These are phyloP conservation scores for Neofusicoccum cordaticola DNA, from an alignment of 2,329 filamentous ascomycete species.

Conservation along the genomic window DNA sequence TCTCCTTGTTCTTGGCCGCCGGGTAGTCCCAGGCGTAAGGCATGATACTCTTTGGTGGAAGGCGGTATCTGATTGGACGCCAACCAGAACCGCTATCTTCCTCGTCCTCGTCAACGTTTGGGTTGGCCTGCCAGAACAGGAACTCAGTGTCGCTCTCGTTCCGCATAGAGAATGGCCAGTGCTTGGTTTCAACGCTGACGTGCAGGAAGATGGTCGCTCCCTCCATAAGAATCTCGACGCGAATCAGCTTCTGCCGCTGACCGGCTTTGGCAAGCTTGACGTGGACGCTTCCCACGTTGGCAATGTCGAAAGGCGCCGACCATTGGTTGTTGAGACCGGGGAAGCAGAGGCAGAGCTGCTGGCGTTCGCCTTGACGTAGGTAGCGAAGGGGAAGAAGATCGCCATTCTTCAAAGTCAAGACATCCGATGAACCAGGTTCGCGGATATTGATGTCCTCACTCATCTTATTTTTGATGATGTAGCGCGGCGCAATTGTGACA, in stretches of 20 bases:
- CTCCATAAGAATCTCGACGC: slow-evolving; percentile 88
- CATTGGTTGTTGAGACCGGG: slow-evolving; percentile 94
- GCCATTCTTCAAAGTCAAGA: slow-evolving; percentile 73
- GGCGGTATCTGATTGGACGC: slow-evolving; percentile 86
- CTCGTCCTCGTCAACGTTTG: slow-evolving; percentile 88
- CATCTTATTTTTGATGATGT: slow-evolving; percentile 90
- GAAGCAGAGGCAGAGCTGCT: slow-evolving; percentile 90
- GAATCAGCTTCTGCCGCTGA: slow-evolving; percentile 82
- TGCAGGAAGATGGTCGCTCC: slow-evolving; percentile 91
- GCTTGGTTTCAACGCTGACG: slow-evolving; percentile 83
- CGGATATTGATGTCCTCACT: slow-evolving; percentile 84
- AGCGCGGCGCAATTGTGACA: slow-evolving; percentile 86
- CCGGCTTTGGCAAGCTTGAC: slow-evolving; percentile 90
- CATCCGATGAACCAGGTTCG: slow-evolving; percentile 85
- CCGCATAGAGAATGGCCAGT: slow-evolving; percentile 98
- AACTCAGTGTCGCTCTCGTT: slow-evolving; percentile 98
- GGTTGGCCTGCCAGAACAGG: slow-evolving; percentile 92
- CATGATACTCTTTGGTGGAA: slow-evolving; percentile 96
- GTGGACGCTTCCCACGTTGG: slow-evolving; percentile 86
- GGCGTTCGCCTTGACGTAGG: slow-evolving; percentile 75
- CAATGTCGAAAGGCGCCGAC: slow-evolving; percentile 97
- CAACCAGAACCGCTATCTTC: slow-evolving; percentile 79
- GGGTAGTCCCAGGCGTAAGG: slow-evolving; percentile 99
- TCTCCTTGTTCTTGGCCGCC: slow-evolving; percentile 91
- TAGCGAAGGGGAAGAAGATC: slow-evolving; percentile 85